Percentiles rank a stretch among this genome's conserved stretches.
Evolutionary conservation across 139 green algal genomes (phyloP).

Genomic region (Auxenochlorella pyrenoidosa): DNA sequence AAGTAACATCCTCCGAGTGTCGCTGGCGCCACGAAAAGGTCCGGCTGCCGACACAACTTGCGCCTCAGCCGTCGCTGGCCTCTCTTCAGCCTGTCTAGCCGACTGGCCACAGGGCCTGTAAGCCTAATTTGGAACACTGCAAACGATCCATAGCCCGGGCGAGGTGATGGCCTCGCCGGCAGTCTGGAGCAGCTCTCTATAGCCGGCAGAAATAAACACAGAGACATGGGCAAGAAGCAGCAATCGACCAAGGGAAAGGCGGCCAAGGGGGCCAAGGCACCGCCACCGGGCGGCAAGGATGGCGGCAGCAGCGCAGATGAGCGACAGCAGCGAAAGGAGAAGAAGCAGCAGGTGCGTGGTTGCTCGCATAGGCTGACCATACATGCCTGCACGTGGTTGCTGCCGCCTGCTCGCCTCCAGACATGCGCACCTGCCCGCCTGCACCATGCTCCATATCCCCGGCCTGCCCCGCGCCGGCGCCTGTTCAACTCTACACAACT

Average conservation of each 20-base stretch:
- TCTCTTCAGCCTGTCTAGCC: no score
- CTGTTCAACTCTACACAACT: neutral
- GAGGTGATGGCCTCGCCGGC: no score
- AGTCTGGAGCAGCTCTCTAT: no score
- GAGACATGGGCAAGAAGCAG: neutral
- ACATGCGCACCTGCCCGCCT: neutral
- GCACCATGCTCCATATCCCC: neutral
- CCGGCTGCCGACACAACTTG: no score
- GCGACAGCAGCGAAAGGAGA: neutral
- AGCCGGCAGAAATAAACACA: no score
- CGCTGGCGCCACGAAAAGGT: no score
- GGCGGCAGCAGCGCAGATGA: neutral
- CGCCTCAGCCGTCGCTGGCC: no score
- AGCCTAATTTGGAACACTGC: no score
- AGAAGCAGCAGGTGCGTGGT: neutral
- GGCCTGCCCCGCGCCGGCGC: no score
- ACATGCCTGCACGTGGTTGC: neutral
- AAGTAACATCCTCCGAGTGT: no score
- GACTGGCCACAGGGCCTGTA: no score
- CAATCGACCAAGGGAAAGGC: neutral
- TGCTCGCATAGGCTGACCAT: neutral
- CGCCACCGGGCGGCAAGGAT: neutral
- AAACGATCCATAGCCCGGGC: no score
- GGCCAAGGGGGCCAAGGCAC: neutral
- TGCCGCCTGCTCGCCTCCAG: neutral